Base-by-base conservation (phyloP, 2,329 filamentous ascomycete genomes). In the Colletotrichum incanum region DNA sequence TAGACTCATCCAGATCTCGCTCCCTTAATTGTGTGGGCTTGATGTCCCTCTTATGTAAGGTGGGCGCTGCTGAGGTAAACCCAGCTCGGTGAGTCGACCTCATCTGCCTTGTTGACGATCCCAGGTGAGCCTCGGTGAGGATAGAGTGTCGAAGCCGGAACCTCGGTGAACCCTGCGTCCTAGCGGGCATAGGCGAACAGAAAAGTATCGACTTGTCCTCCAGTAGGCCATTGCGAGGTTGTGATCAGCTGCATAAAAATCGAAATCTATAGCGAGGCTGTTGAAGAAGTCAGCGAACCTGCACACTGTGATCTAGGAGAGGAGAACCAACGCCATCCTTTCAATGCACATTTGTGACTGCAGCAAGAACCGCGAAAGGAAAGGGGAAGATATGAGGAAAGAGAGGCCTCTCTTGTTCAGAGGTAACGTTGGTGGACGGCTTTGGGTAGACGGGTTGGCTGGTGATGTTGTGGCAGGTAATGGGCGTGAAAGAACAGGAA, bases 11-110 rank as follows among this genome's bases (percentile, higher is more conserved):
- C 66, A 65, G 70, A 64, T 69, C 69, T 72, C 28, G 50, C 58
- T 72, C 70, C 70, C 70, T 72, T 70, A 65, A 72, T 72, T 52
- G 37, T 59, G 52, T 31, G n/a, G 65, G 18, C 34, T 71, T 54
- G 34, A 47, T 63, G 50, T 59, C 59, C 59, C 20, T 34, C 31
- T 72, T 72, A 64, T 47, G 59, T 72, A 69, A 68, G 59, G 26
- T 18, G 16, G 18, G 5, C 7, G 20, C 26, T 54, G 52, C 3
- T 18, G 28, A 28, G 45, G 59, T 41, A 62, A 50, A 49, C 59
- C 18, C 16, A 2, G n/a, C 11, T 63, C 4, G n/a, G 23, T 23
- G 14, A n/a, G 18, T 14, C 31, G 9, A 34, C 31, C 16, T 63
- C 5, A 18, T 43, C 12, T 20, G 12, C 43, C 58, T 47, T 34